These are phyloP conservation scores for Fusarium lateritium DNA, from an alignment of 2,329 filamentous ascomycete species.

Conservation along the genomic window DNA sequence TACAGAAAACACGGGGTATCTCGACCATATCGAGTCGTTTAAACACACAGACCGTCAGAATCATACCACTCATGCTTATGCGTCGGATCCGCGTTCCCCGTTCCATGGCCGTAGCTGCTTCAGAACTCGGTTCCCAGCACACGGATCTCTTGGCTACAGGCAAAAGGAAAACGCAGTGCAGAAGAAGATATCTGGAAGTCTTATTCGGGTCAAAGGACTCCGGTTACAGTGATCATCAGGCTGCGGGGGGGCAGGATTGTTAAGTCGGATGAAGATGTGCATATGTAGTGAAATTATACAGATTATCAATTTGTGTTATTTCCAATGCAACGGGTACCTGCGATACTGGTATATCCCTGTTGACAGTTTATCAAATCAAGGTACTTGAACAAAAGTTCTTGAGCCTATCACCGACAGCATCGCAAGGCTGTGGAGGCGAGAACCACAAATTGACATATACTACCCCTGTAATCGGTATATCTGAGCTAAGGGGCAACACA, in stretches of 20 bases:
- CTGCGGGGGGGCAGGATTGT: neutral
- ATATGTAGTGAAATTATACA: neutral
- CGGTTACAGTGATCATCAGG: neutral
- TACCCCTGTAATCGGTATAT: neutral
- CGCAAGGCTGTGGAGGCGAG: neutral
- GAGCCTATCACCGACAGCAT: slow-evolving; percentile 5
- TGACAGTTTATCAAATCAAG: neutral
- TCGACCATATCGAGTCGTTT: neutral
- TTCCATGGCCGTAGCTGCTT: neutral
- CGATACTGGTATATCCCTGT: neutral
- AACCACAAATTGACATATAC: neutral
- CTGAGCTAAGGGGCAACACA: neutral
- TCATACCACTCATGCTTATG: slow-evolving; percentile 4
- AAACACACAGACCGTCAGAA: slow-evolving; percentile 3
- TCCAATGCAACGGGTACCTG: neutral
- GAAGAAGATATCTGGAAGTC: neutral
- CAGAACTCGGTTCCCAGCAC: neutral
- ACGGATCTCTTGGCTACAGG: slow-evolving; percentile 12
- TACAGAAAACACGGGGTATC: neutral
- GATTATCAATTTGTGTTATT: neutral
- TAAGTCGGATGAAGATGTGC: neutral
- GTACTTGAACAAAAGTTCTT: neutral
- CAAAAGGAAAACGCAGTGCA: neutral
- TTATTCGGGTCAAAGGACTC: neutral
- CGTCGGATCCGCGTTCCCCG: slow-evolving; percentile 7